phyloP scores from a whole-genome alignment of 1,139 yeast genomes.

The Suhomyces taliae region DNA sequence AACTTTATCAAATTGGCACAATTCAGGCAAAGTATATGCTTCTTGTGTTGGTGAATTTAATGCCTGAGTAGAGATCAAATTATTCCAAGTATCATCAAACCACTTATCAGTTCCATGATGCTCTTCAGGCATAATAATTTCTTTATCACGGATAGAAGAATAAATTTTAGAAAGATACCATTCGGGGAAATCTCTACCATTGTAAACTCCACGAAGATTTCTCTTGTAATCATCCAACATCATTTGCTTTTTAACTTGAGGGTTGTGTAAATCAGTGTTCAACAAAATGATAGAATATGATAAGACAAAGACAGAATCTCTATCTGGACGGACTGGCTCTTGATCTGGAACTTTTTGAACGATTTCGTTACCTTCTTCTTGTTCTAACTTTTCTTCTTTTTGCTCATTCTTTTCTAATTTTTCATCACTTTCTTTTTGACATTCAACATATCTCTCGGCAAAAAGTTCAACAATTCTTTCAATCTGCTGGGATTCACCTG shows the following conservation, averaged over 20 bases:
- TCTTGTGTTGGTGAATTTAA: conserved; percentile 15
- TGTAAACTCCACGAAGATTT: conserved; percentile 79
- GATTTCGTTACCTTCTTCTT: not conserved
- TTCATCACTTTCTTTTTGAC: conserved; percentile 40
- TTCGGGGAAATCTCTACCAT: conserved; percentile 75
- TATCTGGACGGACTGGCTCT: conserved; percentile 60
- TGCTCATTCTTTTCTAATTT: conserved; percentile 15
- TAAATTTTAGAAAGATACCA: conserved; percentile 85
- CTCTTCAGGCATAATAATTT: conserved; percentile 97
- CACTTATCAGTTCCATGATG: conserved; percentile 85
- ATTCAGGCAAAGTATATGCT: conserved; percentile 22
- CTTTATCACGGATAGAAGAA: conserved; percentile 76
- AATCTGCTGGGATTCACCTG: conserved; percentile 97
- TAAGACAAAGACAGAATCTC: conserved; percentile 70
- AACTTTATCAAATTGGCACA: conserved; percentile 61
- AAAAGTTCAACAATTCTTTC: conserved; percentile 88
- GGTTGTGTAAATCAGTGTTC: conserved; percentile 77
- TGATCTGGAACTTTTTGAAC: conserved; percentile 9
- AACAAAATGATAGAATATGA: conserved; percentile 77
- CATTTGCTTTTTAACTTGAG: conserved; percentile 85
- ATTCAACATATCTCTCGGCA: conserved; percentile 72
- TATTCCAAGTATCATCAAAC: conserved; percentile 94
- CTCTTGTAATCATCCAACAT: conserved; percentile 75
- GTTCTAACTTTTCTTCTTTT: not conserved
- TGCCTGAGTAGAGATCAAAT: conserved; percentile 59